Evolutionary conservation across 2,329 filamentous ascomycete genomes (phyloP).

Genomic region (Xylariaceae sp.): DNA sequence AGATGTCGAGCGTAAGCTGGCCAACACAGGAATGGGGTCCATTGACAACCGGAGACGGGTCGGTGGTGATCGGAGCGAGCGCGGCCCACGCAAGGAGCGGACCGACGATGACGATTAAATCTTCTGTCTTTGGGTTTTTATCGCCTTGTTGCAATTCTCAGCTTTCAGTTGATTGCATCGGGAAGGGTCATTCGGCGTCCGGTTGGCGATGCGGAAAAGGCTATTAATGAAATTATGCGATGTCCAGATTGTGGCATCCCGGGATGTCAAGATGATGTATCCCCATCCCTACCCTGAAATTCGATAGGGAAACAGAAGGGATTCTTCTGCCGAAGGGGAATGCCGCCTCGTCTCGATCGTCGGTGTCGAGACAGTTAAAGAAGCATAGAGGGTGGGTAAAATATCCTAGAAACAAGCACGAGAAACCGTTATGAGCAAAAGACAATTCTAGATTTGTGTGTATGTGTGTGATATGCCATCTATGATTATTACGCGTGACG

Average conservation of each 20-base stretch:
- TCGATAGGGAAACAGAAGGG: no score
- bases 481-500: no score
- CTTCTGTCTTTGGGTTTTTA: constrained; percentile 15
- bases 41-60: constrained; percentile 30
- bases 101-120: constrained; percentile 52
- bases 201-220: constrained; percentile 24
- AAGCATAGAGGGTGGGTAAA: constrained; percentile 12
- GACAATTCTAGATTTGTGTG: constrained; percentile 9
- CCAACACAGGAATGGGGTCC: constrained; percentile 36
- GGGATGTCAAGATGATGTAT: constrained; percentile 10
- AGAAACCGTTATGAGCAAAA: constrained; percentile 6
- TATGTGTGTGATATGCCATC: no score
- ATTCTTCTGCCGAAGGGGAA: constrained; percentile 13
- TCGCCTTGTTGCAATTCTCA: constrained; percentile 20
- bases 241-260: constrained; percentile 10
- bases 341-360: constrained; percentile 11
- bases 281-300: constrained; percentile 1
- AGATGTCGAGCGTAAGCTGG: constrained; percentile 64
- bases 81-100: constrained; percentile 38
- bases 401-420: constrained; percentile 11
- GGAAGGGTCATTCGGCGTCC: constrained; percentile 25
- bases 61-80: constrained; percentile 24
- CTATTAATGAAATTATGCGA: constrained; percentile 20
- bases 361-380: not conserved
- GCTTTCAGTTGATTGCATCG: constrained; percentile 23